phyloP scores from a whole-genome alignment of 305 asterid genomes.

The Fraxinus velutina region DNA sequence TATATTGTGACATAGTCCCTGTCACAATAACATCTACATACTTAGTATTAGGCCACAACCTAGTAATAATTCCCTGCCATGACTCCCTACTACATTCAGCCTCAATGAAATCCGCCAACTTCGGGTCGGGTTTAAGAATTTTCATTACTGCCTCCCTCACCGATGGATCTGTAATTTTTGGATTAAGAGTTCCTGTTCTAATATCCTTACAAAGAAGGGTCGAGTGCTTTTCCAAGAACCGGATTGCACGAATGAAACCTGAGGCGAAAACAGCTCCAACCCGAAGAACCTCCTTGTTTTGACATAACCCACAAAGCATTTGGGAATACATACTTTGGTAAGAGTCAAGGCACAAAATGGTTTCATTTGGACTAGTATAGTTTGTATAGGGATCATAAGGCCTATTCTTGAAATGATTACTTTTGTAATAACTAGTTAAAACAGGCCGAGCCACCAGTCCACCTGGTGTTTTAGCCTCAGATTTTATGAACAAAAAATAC shows the following conservation, averaged over 20 bases:
- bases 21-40: slow-evolving; percentile 79
- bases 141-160: slow-evolving; percentile 56
- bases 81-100: slow-evolving; percentile 46
- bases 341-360: slow-evolving; percentile 74
- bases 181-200: slow-evolving; percentile 49
- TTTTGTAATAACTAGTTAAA: slow-evolving; percentile 71
- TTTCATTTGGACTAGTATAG: slow-evolving; percentile 80
- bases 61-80: slow-evolving; percentile 74
- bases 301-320: slow-evolving; percentile 78
- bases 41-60: slow-evolving; percentile 83
- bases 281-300: slow-evolving; percentile 62
- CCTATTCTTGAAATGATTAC: slow-evolving; percentile 65
- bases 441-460: slow-evolving; percentile 80
- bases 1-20: slow-evolving; percentile 84
- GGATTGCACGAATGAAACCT: slow-evolving; percentile 79
- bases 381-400: slow-evolving; percentile 79
- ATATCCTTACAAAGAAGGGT: slow-evolving; percentile 56
- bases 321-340: slow-evolving; percentile 90
- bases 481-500: slow-evolving; percentile 72
- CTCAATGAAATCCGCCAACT: slow-evolving; percentile 55
- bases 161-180: slow-evolving; percentile 45
- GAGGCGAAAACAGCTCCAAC: slow-evolving; percentile 94
- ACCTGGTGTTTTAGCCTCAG: slow-evolving; percentile 70
- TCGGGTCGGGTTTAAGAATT: slow-evolving; percentile 53
- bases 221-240: slow-evolving; percentile 73